A percentile compares a stretch with the other conserved stretches of the same genome.
These are phyloP conservation scores for Cymbopogon citratus DNA, from an alignment of 176 grass and related monocot genomes.

Conservation along the genomic window DNA sequence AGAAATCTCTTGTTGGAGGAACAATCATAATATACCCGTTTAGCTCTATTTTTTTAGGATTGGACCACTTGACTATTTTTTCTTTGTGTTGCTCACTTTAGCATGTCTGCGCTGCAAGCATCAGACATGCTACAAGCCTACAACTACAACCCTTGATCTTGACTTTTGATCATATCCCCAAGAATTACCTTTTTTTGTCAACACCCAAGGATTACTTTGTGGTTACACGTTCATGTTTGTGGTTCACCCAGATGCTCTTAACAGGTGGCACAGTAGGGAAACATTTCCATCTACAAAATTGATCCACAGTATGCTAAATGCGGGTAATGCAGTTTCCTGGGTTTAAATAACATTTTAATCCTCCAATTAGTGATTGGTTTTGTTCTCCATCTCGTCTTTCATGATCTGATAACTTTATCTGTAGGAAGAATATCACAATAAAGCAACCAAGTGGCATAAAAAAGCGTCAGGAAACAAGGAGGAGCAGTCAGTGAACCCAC, in stretches of 20 bases:
- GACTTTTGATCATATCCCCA: neutral
- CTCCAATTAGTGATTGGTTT: neutral
- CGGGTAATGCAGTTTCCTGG: neutral
- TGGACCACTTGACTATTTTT: no score
- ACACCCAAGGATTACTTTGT: neutral
- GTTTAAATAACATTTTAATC: no score
- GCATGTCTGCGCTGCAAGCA: no score
- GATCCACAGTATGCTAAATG: neutral
- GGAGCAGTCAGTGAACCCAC: conserved; percentile 22
- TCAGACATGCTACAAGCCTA: neutral
- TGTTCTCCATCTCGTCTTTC: neutral
- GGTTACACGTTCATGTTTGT: neutral
- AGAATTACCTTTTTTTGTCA: neutral
- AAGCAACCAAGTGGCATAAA: neutral
- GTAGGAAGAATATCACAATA: neutral
- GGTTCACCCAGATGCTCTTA: neutral
- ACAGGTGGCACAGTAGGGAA: no score
- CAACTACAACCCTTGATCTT: neutral
- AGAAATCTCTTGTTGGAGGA: no score
- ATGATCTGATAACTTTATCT: neutral
- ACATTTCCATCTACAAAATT: neutral
- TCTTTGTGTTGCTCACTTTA: no score
- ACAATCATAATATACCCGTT: no score
- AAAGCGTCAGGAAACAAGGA: neutral
- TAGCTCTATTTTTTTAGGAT: no score